Evolutionary conservation across 108 stramenopile species (phyloP), one percentile per base, ranked within the genome.

Genomic region (Thalassiosira profunda): DNA sequence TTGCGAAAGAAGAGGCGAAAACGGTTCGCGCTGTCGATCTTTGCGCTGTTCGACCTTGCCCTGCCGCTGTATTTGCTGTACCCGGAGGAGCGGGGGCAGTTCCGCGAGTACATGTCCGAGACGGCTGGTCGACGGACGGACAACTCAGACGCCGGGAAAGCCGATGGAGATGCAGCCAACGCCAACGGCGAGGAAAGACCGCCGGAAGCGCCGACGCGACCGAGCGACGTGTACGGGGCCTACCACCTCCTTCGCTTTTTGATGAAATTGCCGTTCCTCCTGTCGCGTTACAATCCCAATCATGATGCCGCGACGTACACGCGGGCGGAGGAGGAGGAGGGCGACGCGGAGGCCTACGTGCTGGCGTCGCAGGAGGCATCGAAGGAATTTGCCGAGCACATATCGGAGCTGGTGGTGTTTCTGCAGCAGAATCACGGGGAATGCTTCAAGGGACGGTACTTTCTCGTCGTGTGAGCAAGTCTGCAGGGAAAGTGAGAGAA

Each of bases 61-160:
- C 79, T 83, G 18, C 76, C 82, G n/a, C 42, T 54, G 18, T 60
- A 49, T 60, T 58, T 83, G 34, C 48, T 83, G 44, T 83, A 83
- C 41, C n/a, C 23, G 7, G 30, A 67, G 54, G 82, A 83, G 15
- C 56, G 82, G 31, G 26, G 4, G 11, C 81, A 82, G 36, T 82
- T 66, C 42, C 30, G 23, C 21, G 18, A 60, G n/a, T 7, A 57
- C 3, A 56, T 72, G 46, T 17, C 29, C n/a, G 23, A 54, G 21
- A 1, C 10, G 12, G 43, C 21, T 12, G 25, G 38, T 56, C 37
- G 12, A 47, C 29, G 42, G 17, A 56, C 40, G 33, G 31, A 8
- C 25, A 38, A n/a, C n/a, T n/a, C n/a, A n/a, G n/a, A n/a, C n/a
- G n/a, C n/a, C n/a, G n/a, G n/a, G n/a, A n/a, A n/a, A 65, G 23